phyloP scores from a whole-genome alignment of 345 rosid genomes.

The Rhodomyrtus tomentosa region DNA sequence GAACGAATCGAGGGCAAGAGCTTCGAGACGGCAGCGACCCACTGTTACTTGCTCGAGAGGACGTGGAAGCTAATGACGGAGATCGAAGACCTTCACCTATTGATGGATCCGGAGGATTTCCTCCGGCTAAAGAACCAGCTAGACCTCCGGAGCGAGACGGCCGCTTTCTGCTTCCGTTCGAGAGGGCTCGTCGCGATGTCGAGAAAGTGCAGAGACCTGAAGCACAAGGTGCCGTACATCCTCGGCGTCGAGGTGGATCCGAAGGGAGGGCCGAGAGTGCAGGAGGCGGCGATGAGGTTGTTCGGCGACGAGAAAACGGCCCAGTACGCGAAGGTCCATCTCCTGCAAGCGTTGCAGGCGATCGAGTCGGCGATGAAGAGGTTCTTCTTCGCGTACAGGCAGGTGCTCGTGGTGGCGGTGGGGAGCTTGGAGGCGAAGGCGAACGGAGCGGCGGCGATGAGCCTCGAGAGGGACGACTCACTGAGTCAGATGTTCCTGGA shows the following conservation, averaged over 20 bases:
- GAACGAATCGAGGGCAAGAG: constrained; percentile 9
- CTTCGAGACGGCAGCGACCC: constrained; percentile 11
- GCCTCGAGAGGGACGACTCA: constrained; percentile 40
- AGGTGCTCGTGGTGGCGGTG: constrained; percentile 60
- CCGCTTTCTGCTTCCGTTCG: constrained; percentile 52
- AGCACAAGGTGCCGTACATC: constrained; percentile 61
- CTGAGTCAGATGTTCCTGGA: constrained; percentile 75
- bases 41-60: constrained; percentile 23
- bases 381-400: constrained; percentile 59
- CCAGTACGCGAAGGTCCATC: constrained; percentile 46
- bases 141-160: constrained; percentile 8
- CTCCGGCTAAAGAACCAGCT: constrained; percentile 23
- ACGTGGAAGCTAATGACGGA: constrained; percentile 29
- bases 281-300: constrained; percentile 85
- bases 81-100: constrained; percentile 23
- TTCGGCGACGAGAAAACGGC: constrained; percentile 28
- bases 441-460: constrained; percentile 31
- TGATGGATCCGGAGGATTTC: constrained; percentile 40
- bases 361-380: constrained; percentile 70
- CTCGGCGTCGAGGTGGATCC: constrained; percentile 88
- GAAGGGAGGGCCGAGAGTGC: constrained; percentile 77
- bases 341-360: constrained; percentile 71
- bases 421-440: constrained; percentile 82
- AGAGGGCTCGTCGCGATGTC: constrained; percentile 52
- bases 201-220: constrained; percentile 47